Base-by-base conservation (phyloP, 1,139 yeast genomes). In the Yamadazyma taylorii region DNA sequence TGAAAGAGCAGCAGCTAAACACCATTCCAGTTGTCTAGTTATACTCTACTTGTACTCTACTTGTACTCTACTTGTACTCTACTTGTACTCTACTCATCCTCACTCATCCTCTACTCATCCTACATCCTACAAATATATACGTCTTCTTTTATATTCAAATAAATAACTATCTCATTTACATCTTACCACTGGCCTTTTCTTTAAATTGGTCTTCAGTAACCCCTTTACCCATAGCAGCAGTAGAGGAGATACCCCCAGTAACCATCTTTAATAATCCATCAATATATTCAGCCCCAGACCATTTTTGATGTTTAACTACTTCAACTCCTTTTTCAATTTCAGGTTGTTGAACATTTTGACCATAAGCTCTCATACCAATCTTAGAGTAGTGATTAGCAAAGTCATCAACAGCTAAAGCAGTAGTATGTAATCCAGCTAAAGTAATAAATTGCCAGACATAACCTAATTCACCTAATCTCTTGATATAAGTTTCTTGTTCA, bases 171-270 rank as follows among this genome's bases (percentile, higher is more conserved):
- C 7, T 27, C 30, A 16, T 12, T 27, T 39, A 36, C 22, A 40
- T 35, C 36, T 42, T 42, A 28, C 46, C 46, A 31, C 38, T 41
- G 45, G 56, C 52, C 32, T 51, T 52, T 32, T 62, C 67, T 65
- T 85, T 83, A 75, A 90, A 90, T 69, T 90, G 97, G 53, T 86
- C 95, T 71, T 90, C 98, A 43, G 98, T 90, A 53, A 90, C 97
- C 73, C 97, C 97, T 47, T 84, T 85, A 60, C 97, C 97, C 97
- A 90, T 90, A 41, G 97, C 97, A 50, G 97, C 95, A 38, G 97
- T 92, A 17, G 96, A 85, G 38, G 92, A 75, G 43, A 90, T 86
- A 69, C 98, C 98, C 56, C 97, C 97, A 42, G 94, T 83, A 33
- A 89, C 94, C 72, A 89, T 75, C 66, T 83, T 88, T 65, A 90